phyloP scores from a whole-genome alignment of 768 basidiomycete species.

The Agaricus blazei region DNA sequence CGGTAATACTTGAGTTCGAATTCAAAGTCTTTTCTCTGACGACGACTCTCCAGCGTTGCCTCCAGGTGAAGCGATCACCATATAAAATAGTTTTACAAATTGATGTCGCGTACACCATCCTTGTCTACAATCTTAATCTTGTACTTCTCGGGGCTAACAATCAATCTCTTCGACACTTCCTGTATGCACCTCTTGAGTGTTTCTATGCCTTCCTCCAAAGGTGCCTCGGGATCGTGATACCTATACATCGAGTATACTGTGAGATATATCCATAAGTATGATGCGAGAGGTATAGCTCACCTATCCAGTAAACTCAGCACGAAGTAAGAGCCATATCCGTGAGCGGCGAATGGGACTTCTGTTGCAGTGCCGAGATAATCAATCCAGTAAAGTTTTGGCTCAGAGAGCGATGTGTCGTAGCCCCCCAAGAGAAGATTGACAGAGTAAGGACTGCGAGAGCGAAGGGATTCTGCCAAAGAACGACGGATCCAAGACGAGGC shows the following conservation, averaged over 20 bases:
- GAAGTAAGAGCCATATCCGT: constrained; percentile 95
- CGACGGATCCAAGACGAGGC: constrained; percentile 96
- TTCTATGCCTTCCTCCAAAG: constrained; percentile 80
- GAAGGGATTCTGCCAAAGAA: constrained; percentile 81
- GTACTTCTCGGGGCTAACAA: constrained; percentile 76
- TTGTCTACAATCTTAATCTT: constrained; percentile 91
- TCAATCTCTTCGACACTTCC: constrained; percentile 80
- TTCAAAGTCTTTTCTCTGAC: no score
- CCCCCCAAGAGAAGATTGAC: constrained; percentile 94
- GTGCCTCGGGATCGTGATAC: constrained; percentile 87
- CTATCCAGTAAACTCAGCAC: constrained; percentile 87
- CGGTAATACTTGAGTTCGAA: no score
- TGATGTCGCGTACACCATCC: constrained; percentile 80
- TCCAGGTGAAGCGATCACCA: neutral
- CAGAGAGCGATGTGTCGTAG: constrained; percentile 71
- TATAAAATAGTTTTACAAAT: constrained; percentile 38
- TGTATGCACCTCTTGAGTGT: constrained; percentile 82
- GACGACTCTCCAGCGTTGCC: no score
- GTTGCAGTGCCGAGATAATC: constrained; percentile 92
- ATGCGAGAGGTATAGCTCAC: constrained; percentile 32
- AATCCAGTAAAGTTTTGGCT: constrained; percentile 88
- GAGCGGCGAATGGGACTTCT: constrained; percentile 88
- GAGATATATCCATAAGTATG: neutral
- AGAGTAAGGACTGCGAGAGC: constrained; percentile 81
- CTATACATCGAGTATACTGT: constrained; percentile 28